Conservation (phyloP, 1,284 basidiomycete genomes). For the Cryptococcus jaspeensis region DNA sequence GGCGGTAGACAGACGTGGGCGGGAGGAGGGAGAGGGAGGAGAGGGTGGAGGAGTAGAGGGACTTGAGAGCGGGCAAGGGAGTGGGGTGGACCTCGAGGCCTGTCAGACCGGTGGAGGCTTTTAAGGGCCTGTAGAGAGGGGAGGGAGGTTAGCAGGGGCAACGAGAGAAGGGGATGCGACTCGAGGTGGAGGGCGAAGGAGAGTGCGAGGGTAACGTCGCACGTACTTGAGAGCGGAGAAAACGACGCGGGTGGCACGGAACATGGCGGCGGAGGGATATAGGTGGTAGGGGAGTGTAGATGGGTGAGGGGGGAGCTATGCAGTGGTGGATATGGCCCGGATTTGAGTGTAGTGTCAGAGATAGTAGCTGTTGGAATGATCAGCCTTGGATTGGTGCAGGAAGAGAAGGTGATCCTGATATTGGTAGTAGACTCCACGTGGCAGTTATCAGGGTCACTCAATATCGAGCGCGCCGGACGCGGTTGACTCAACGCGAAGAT, state of each 20-base stretch:
- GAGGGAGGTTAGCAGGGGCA: not conserved
- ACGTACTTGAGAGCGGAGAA: constrained; percentile 48
- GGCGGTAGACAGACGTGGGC: constrained; percentile 79
- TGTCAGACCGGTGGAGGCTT: constrained; percentile 74
- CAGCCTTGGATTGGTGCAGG: constrained; percentile 8
- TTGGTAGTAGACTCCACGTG: too few relatives aligned
- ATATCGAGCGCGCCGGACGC: too few relatives aligned
- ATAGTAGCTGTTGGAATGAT: not conserved
- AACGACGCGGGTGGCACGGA: constrained; percentile 72
- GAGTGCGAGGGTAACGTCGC: not conserved
- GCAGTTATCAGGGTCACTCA: constrained; percentile 16
- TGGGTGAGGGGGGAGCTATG: not conserved
- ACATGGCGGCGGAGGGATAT: constrained; percentile 56
- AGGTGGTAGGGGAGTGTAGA: not conserved
- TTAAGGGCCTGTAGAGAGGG: constrained; percentile 52
- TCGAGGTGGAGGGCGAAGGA: not conserved
- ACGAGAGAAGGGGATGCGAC: not conserved
- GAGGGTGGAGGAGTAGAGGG: constrained; percentile 79
- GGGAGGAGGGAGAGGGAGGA: constrained; percentile 69
- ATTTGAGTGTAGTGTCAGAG: not conserved
- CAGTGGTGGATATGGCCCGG: not conserved
- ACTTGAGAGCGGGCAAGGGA: constrained; percentile 72
- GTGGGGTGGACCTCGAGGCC: constrained; percentile 57
- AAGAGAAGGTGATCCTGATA: constrained; percentile 17
- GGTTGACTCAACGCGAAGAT: too few relatives aligned